phyloP scores from a whole-genome alignment of 2,329 filamentous ascomycete species.

The Pseudocercospora macadamiae region DNA sequence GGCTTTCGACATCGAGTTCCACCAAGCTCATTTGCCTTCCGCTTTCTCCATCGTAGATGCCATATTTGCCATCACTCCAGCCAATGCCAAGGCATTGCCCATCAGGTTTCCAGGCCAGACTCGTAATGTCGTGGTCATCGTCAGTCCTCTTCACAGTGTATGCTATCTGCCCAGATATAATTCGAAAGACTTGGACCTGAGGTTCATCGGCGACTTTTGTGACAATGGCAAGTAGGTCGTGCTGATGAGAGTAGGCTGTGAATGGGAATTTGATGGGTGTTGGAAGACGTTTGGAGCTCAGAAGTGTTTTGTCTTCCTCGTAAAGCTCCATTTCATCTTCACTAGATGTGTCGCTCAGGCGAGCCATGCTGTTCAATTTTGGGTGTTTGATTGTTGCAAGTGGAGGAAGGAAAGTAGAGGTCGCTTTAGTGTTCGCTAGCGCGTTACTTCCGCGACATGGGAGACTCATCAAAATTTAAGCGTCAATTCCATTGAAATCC shows the following conservation, averaged over 20 bases:
- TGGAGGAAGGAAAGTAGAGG: background rate
- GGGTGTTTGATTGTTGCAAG: background rate
- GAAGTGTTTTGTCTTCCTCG: background rate
- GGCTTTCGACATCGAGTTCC: constrained; percentile 6
- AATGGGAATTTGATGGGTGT: constrained; percentile 59
- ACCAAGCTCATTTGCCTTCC: constrained; percentile 27
- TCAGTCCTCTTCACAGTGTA: constrained; percentile 55
- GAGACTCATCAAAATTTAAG: background rate
- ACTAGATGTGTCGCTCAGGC: background rate
- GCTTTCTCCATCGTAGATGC: constrained; percentile 43
- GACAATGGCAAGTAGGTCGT: constrained; percentile 79
- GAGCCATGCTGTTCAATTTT: background rate
- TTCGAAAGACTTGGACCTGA: constrained; percentile 74
- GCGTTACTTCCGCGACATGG: background rate
- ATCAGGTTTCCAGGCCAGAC: constrained; percentile 52
- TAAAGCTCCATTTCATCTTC: background rate
- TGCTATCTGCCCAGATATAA: constrained; percentile 75
- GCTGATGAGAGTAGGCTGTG: constrained; percentile 77
- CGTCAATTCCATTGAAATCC: no score
- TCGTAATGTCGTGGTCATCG: constrained; percentile 36
- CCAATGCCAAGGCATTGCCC: constrained; percentile 68
- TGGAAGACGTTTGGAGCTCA: constrained; percentile 61
- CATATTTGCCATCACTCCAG: constrained; percentile 73
- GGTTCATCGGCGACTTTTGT: constrained; percentile 37
- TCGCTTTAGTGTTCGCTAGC: background rate